Conservation (phyloP, 1,284 basidiomycete species). For the Naganishia cerealis region DNA sequence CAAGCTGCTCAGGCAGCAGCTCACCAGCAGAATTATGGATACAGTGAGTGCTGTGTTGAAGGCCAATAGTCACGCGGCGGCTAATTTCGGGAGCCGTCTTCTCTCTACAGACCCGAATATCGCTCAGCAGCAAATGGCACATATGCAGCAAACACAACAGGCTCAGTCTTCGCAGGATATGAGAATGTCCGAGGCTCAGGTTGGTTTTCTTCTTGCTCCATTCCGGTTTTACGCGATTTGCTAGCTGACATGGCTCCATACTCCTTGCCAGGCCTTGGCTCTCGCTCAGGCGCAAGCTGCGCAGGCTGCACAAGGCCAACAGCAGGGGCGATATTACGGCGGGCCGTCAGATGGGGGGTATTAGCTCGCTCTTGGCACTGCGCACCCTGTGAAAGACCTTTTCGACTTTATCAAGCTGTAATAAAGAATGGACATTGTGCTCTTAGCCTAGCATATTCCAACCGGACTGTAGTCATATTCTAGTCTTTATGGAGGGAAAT, state of each 20-base stretch:
- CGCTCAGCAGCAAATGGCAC: slow-evolving; percentile 23
- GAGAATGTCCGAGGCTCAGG: slow-evolving; percentile 27
- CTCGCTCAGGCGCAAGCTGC: slow-evolving; percentile 33
- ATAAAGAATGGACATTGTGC: not conserved
- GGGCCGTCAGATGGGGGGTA: slow-evolving; percentile 15
- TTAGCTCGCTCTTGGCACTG: not conserved
- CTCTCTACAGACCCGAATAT: slow-evolving; percentile 7
- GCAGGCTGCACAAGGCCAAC: slow-evolving; percentile 27
- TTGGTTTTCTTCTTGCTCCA: not conserved
- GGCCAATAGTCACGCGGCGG: not conserved
- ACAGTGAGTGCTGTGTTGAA: slow-evolving; percentile 1
- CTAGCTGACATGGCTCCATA: not conserved
- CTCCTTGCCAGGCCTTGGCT: slow-evolving; percentile 4
- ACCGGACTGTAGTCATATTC: not conserved
- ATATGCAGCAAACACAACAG: slow-evolving; percentile 20
- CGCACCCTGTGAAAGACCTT: not conserved
- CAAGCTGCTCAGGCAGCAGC: slow-evolving; percentile 28
- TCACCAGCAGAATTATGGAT: slow-evolving; percentile 24
- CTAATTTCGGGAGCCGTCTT: not conserved
- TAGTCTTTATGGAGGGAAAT: not conserved
- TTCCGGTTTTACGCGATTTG: not conserved
- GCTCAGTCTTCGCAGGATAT: slow-evolving; percentile 27
- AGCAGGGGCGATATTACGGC: slow-evolving; percentile 15
- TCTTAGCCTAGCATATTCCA: not conserved
- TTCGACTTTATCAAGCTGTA: not conserved